Evolutionary conservation across 2,329 filamentous ascomycete species (phyloP).

Genomic region (Curvularia spicifera): DNA sequence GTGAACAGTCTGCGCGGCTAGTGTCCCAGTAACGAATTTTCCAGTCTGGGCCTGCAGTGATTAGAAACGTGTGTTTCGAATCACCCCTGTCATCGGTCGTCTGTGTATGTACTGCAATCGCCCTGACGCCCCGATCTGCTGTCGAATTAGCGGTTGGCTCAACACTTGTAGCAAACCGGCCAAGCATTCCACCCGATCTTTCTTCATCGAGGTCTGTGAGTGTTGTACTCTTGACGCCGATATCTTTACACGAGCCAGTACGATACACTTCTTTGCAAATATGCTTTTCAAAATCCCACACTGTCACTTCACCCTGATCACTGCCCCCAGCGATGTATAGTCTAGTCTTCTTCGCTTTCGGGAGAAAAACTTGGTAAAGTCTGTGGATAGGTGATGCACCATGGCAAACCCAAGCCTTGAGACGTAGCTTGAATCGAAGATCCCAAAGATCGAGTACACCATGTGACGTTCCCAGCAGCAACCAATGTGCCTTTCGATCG

Average conservation of each 20-base stretch:
- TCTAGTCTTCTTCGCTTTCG: slow-evolving; percentile 73
- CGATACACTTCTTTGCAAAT: slow-evolving; percentile 89
- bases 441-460: slow-evolving; percentile 96
- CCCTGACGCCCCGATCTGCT: slow-evolving; percentile 72
- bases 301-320: slow-evolving; percentile 84
- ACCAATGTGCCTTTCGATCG: slow-evolving; percentile 85
- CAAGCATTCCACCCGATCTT: slow-evolving; percentile 81
- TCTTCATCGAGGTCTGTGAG: slow-evolving; percentile 92
- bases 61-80: slow-evolving; percentile 77
- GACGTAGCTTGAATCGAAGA: slow-evolving; percentile 85
- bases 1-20: slow-evolving; percentile 75
- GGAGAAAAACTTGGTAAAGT: slow-evolving; percentile 65
- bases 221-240: slow-evolving; percentile 62
- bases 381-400: slow-evolving; percentile 81
- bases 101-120: slow-evolving; percentile 76
- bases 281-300: slow-evolving; percentile 93
- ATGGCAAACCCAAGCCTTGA: slow-evolving; percentile 87
- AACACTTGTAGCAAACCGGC: slow-evolving; percentile 78
- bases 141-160: slow-evolving; percentile 56
- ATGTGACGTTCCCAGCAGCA: slow-evolving; percentile 89
- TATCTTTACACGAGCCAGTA: slow-evolving; percentile 53
- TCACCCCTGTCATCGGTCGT: slow-evolving; percentile 73
- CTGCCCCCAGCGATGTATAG: slow-evolving; percentile 90
- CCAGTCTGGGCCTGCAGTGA: slow-evolving; percentile 88
- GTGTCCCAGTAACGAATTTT: slow-evolving; percentile 96